Percentiles rank a stretch among this genome's conserved stretches.
phyloP scores from a whole-genome alignment of 768 basidiomycete genomes.

The Podaxis rugospora region DNA sequence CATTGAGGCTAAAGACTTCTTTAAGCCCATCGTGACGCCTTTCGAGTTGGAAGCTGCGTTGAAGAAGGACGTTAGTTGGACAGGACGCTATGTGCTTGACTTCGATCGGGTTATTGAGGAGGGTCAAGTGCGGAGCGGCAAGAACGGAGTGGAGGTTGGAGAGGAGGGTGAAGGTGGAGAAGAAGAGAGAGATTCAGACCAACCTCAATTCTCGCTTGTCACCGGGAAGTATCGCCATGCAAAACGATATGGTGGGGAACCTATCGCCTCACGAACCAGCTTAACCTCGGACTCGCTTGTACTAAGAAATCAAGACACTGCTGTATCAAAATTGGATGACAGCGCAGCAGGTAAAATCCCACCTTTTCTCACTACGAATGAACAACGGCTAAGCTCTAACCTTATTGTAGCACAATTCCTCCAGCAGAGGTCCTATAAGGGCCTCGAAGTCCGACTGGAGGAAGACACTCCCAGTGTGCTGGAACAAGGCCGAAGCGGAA shows the following conservation, averaged over 20 bases:
- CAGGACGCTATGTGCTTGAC: constrained; percentile 74
- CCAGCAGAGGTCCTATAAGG: constrained; percentile 69
- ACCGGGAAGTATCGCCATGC: constrained; percentile 84
- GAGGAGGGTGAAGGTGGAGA: constrained; percentile 20
- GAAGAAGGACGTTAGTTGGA: constrained; percentile 65
- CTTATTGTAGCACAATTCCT: constrained; percentile 59
- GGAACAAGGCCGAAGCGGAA: constrained; percentile 87
- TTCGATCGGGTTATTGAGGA: constrained; percentile 53
- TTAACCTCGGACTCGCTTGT: constrained; percentile 37
- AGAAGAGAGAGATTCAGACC: constrained; percentile 54
- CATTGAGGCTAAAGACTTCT: constrained; percentile 82
- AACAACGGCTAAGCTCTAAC: constrained; percentile 7
- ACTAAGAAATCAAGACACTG: constrained; percentile 58
- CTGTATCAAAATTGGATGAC: constrained; percentile 50
- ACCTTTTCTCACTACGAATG: neutral
- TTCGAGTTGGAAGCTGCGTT: constrained; percentile 86
- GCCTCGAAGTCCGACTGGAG: constrained; percentile 74
- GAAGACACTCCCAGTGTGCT: constrained; percentile 76
- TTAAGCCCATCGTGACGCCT: constrained; percentile 89
- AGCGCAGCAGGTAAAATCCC: constrained; percentile 64
- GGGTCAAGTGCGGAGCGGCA: neutral
- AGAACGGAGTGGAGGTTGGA: neutral
- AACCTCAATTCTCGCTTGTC: constrained; percentile 79
- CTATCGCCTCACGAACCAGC: neutral
- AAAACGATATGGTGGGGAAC: constrained; percentile 52